A percentile compares a stretch with the other conserved stretches of the same genome.
phyloP scores from a whole-genome alignment of 2,329 filamentous ascomycete species.

The Epicoccum sorghinum region DNA sequence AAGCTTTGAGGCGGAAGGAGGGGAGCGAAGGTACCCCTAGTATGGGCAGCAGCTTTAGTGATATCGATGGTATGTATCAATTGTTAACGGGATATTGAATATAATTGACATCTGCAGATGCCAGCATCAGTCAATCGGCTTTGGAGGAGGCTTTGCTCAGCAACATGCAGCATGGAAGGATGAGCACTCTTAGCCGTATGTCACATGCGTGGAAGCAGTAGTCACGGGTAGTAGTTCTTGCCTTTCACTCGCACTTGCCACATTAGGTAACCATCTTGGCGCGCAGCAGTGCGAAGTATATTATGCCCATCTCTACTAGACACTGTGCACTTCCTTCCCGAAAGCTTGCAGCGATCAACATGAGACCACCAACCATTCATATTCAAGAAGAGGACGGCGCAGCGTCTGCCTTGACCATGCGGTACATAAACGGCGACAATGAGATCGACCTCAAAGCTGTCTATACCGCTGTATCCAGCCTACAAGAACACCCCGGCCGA shows the following conservation, averaged over 20 bases:
- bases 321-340: background rate
- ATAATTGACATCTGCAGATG: slow-evolving; percentile 58
- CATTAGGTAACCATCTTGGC: background rate
- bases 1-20: slow-evolving; percentile 29
- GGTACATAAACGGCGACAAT: slow-evolving; percentile 23
- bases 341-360: background rate
- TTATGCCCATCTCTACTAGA: background rate
- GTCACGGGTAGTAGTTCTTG: background rate
- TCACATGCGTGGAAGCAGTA: slow-evolving; percentile 50
- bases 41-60: slow-evolving; percentile 79
- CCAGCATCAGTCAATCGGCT: slow-evolving; percentile 79
- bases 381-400: slow-evolving; percentile 18
- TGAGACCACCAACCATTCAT: slow-evolving; percentile 20
- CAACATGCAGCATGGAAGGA: slow-evolving; percentile 70
- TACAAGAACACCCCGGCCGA: slow-evolving; percentile 10
- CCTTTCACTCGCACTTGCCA: background rate
- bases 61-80: slow-evolving; percentile 70
- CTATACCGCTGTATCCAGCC: slow-evolving; percentile 23
- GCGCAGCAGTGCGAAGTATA: background rate
- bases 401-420: slow-evolving; percentile 12
- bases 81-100: background rate
- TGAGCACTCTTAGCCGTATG: slow-evolving; percentile 71
- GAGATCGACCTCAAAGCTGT: slow-evolving; percentile 21
- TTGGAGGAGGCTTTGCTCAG: slow-evolving; percentile 79
- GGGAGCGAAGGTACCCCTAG: slow-evolving; percentile 46